Evolutionary conservation across 768 basidiomycete species (phyloP).

Genomic region (Russula olivacea): DNA sequence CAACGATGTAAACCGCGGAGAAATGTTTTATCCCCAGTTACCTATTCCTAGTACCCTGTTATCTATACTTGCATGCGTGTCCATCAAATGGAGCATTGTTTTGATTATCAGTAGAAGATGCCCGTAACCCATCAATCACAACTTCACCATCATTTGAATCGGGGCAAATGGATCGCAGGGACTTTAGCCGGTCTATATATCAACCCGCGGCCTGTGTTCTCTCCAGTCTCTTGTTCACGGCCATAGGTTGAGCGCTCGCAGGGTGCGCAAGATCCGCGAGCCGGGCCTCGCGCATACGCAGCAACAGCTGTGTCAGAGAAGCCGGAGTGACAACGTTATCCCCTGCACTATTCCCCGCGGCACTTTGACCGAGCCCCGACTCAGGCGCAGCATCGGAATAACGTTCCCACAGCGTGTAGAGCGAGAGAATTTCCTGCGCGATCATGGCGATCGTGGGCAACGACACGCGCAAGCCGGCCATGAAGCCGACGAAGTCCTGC

Average conservation of each 20-base stretch:
- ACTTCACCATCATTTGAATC: neutral
- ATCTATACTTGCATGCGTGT: neutral
- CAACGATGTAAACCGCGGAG: neutral
- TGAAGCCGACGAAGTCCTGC: slow-evolving; percentile 73
- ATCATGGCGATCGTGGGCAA: slow-evolving; percentile 76
- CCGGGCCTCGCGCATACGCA: slow-evolving; percentile 62
- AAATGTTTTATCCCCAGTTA: neutral
- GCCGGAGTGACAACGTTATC: slow-evolving; percentile 47
- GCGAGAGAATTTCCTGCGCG: slow-evolving; percentile 82
- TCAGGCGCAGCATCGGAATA: slow-evolving; percentile 59
- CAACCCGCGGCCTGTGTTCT: slow-evolving; percentile 60
- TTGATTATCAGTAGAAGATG: neutral
- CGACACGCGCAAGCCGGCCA: slow-evolving; percentile 82
- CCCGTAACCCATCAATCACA: neutral
- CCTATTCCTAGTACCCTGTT: neutral
- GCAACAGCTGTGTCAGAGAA: slow-evolving; percentile 50
- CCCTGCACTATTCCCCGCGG: slow-evolving; percentile 23
- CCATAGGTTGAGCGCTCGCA: slow-evolving; percentile 44
- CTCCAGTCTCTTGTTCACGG: slow-evolving; percentile 69
- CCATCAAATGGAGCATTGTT: neutral
- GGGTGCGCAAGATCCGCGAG: slow-evolving; percentile 51
- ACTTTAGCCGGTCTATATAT: neutral
- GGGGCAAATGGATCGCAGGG: too few relatives aligned
- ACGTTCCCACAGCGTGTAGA: slow-evolving; percentile 85
- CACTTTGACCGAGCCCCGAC: slow-evolving; percentile 16